Base-by-base conservation (phyloP, 805 yeast species). In the Barnettozyma sp. region DNA sequence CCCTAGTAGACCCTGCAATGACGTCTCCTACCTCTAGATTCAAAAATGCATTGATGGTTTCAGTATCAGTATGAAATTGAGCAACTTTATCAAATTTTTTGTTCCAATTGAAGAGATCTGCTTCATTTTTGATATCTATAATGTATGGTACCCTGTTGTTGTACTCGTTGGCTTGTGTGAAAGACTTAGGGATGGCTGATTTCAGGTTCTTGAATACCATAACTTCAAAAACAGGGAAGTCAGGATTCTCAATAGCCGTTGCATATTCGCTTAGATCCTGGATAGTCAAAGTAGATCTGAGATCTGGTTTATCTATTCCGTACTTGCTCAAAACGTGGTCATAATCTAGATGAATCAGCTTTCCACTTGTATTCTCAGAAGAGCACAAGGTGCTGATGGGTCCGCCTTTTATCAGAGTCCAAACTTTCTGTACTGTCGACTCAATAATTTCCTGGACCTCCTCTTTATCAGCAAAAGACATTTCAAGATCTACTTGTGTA, bases 221-320 rank as follows among this genome's bases (percentile, higher is more conserved):
- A 0, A 77, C 81, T 55, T 90, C 98, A 19, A 84, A 65, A 2
- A 84, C 74, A 0, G 85, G 81, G 52, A 77, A 90, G 1, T 60
- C 66, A 4, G 52, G 44, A 18, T 70, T 56, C 6, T 63, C 55
- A 3, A 36, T 45, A 2, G 65, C 57, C 12, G 50, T 49, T 3
- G 65, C 54, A 15, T 42, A 42, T 7, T 33, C 29, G 17, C 42
- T 35, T 30, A 52, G 12, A 22, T 49, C 46, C 6, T 41, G 33
- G 19, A 52, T 40, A 22, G 65, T 53, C 22, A 85, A 44, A 1
- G 62, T 52, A 0, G 82, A 79, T 42, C 97, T 68, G 44, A 92
- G 59, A 56, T 92, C 97, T 0, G 98, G 98, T 56, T 92, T 92
- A 55, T 92, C 98, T 34, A 88, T 82, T 12, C 98, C 98, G 52